Conservation (phyloP, 2,329 filamentous ascomycete genomes). For the Pyrenophora tritici-repentis region DNA sequence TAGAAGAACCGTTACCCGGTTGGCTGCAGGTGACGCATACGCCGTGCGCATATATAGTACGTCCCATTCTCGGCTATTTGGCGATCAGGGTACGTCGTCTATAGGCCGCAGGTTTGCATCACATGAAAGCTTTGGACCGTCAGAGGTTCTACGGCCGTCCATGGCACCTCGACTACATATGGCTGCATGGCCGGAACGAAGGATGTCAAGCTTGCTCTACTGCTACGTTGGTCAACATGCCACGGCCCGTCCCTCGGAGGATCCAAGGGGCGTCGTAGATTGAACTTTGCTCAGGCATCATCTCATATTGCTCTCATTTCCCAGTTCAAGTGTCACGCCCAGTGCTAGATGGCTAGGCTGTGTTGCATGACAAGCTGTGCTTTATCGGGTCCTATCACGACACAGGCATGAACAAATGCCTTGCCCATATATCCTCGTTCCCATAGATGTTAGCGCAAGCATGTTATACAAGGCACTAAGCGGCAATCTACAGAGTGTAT, state of each 20-base stretch:
- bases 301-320: slow-evolving; percentile 6
- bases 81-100: slow-evolving; percentile 28
- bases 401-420: slow-evolving; percentile 20
- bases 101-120: slow-evolving; percentile 28
- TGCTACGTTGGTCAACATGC: slow-evolving; percentile 17
- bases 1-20: slow-evolving; percentile 33
- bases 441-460: slow-evolving; percentile 27
- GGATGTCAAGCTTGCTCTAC: slow-evolving; percentile 11
- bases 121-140: slow-evolving; percentile 32
- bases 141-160: neutral
- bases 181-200: neutral
- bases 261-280: slow-evolving; percentile 17
- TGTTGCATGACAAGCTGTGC: slow-evolving; percentile 31
- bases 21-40: slow-evolving; percentile 28
- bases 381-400: slow-evolving; percentile 34
- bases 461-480: slow-evolving; percentile 25
- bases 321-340: slow-evolving; percentile 5
- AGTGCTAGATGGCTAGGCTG: slow-evolving; percentile 16
- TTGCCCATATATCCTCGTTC: slow-evolving; percentile 18
- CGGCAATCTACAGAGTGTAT: slow-evolving; percentile 32
- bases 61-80: slow-evolving; percentile 43
- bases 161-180: neutral
- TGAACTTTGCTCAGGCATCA: slow-evolving; percentile 1
- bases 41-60: slow-evolving; percentile 31
- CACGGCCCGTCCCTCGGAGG: slow-evolving; percentile 39